A percentile compares a stretch with the other conserved stretches of the same genome.
These are phyloP conservation scores for Posidonia oceanica DNA, from an alignment of 116 monocot species.

Conservation along the genomic window DNA sequence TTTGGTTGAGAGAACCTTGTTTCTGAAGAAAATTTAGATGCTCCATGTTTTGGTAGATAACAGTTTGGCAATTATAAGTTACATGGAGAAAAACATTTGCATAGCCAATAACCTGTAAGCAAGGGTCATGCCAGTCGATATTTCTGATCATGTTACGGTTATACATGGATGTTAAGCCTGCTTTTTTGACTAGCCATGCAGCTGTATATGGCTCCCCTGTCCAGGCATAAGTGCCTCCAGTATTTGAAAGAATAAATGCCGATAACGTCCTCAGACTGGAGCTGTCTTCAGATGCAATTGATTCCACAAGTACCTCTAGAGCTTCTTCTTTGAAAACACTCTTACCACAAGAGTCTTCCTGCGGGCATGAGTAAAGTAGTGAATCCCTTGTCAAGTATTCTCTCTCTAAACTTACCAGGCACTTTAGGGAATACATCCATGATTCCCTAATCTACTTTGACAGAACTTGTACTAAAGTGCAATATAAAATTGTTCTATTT, in stretches of 20 bases:
- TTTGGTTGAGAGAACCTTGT: not conserved
- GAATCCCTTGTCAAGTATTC: not conserved
- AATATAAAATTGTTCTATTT: not conserved
- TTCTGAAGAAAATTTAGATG: not conserved
- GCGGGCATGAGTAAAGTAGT: slow-evolving; percentile 8
- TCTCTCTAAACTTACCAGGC: not conserved
- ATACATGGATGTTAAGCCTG: slow-evolving; percentile 40
- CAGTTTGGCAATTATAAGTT: not conserved
- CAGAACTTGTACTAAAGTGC: not conserved
- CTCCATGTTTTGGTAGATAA: not conserved
- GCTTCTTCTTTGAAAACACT: slow-evolving; percentile 76
- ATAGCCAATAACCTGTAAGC: slow-evolving; percentile 60
- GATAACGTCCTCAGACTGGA: slow-evolving; percentile 38
- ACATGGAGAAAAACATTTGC: not conserved
- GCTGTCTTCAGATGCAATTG: slow-evolving; percentile 49
- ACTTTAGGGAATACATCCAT: too few species aligned
- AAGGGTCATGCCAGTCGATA: slow-evolving; percentile 85
- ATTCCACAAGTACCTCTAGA: slow-evolving; percentile 59
- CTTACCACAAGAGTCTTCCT: slow-evolving; percentile 51
- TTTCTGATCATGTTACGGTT: slow-evolving; percentile 75
- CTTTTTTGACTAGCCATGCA: slow-evolving; percentile 77
- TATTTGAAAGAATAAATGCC: slow-evolving; percentile 72
- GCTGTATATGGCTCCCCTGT: slow-evolving; percentile 77
- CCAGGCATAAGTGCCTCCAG: slow-evolving; percentile 95
- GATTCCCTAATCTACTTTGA: not conserved